These are phyloP conservation scores for Amanita pseudoporphyria DNA, from an alignment of 768 basidiomycete genomes.

Conservation along the genomic window DNA sequence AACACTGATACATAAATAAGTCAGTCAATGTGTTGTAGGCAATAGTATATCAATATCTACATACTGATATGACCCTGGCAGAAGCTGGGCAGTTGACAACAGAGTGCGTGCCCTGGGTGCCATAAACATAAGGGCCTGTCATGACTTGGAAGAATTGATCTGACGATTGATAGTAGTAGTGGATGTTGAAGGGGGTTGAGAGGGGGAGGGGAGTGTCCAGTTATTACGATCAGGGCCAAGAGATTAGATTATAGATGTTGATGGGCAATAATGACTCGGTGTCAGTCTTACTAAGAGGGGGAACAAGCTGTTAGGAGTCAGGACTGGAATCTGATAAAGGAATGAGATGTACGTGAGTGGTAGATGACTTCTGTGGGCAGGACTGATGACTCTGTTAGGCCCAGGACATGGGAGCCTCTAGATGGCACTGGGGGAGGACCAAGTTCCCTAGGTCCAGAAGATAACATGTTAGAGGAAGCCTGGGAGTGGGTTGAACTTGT, in stretches of 20 bases:
- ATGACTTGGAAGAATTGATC: too few relatives aligned
- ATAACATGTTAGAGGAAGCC: not conserved
- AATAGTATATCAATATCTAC: not conserved
- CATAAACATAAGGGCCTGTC: conserved; percentile 7
- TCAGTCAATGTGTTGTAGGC: not conserved
- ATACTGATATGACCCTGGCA: too few relatives aligned
- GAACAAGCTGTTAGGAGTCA: not conserved
- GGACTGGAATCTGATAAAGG: not conserved
- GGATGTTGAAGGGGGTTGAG: not conserved
- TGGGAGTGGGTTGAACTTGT: not conserved
- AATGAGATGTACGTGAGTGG: not conserved
- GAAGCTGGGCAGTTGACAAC: not conserved
- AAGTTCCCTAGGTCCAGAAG: not conserved
- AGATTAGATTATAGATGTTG: not conserved
- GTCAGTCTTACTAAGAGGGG: too few relatives aligned
- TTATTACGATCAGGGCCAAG: not conserved
- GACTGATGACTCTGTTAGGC: conserved; percentile 15
- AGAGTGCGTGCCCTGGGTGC: conserved; percentile 29
- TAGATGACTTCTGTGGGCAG: not conserved
- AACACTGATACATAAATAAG: conserved; percentile 4
- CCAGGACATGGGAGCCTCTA: too few relatives aligned
- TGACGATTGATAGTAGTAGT: too few relatives aligned
- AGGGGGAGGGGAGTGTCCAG: not conserved
- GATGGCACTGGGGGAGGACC: not conserved
- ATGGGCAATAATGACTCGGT: not conserved